A percentile compares a stretch with the other conserved stretches of the same genome.
Conservation (phyloP, 148 eudicot species). For the Fagopyrum tataricum region DNA sequence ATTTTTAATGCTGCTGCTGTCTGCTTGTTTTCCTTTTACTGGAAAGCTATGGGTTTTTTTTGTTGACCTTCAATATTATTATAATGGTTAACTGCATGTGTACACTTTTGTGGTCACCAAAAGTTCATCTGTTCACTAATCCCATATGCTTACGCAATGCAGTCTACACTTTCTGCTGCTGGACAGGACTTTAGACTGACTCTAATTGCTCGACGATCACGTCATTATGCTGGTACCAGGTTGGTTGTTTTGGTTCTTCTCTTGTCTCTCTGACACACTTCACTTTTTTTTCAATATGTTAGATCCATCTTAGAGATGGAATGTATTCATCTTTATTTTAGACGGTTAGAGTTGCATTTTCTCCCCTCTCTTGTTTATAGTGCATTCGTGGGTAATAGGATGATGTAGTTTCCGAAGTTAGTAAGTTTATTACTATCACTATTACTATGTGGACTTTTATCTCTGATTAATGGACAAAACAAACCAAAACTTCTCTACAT, state of each 20-base stretch:
- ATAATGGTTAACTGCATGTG: not conserved
- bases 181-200: slow-evolving; percentile 63
- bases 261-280: not conserved
- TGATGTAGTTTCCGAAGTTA: slow-evolving; percentile 1
- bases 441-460: not conserved
- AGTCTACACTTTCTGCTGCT: slow-evolving; percentile 61
- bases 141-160: slow-evolving; percentile 12
- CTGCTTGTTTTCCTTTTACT: not conserved
- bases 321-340: not conserved
- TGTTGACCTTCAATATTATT: not conserved
- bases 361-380: not conserved
- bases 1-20: not conserved
- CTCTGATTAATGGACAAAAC: not conserved
- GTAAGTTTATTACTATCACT: not conserved
- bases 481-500: not conserved
- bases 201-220: slow-evolving; percentile 86
- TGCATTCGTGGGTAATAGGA: not conserved
- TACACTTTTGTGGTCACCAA: not conserved
- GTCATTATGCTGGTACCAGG: slow-evolving; percentile 99
- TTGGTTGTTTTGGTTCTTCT: slow-evolving; percentile 14
- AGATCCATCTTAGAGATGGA: slow-evolving; percentile 13
- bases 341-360: not conserved
- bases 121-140: not conserved
- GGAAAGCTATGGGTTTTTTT: not conserved
- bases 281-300: not conserved